Conservation (phyloP, 2,329 filamentous ascomycete genomes). For the Sarocladiaceae sp. region DNA sequence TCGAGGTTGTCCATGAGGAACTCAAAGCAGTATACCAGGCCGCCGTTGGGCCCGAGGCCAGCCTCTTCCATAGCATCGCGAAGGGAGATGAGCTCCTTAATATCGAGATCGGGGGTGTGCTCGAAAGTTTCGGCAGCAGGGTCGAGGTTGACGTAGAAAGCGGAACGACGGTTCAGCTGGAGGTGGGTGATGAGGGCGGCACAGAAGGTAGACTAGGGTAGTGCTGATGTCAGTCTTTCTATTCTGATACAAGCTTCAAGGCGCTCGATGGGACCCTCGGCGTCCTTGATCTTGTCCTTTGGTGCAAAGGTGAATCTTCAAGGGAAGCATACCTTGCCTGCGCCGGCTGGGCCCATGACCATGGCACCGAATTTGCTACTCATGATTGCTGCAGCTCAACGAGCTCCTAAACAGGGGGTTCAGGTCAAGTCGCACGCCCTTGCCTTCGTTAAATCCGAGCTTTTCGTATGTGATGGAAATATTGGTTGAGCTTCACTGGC, state of each 20-base stretch:
- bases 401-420: no score
- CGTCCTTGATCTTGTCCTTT: neutral
- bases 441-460: no score
- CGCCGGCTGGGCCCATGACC: conserved; percentile 93
- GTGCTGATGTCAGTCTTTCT: conserved; percentile 9
- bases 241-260: neutral
- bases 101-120: conserved; percentile 88
- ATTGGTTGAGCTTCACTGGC: no score
- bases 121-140: conserved; percentile 90
- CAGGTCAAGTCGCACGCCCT: no score
- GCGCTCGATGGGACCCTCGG: neutral
- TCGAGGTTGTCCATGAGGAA: conserved; percentile 92
- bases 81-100: conserved; percentile 88
- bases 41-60: conserved; percentile 83
- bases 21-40: conserved; percentile 93
- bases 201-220: conserved; percentile 80
- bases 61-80: conserved; percentile 97
- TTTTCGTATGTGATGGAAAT: no score
- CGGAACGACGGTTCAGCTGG: conserved; percentile 81
- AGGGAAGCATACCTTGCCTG: conserved; percentile 78
- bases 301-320: no score
- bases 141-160: conserved; percentile 97
- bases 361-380: conserved; percentile 96
- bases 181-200: conserved; percentile 89
- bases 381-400: conserved; percentile 17